A percentile compares a stretch with the other conserved stretches of the same genome.
phyloP scores from a whole-genome alignment of 495 filamentous ascomycete genomes.

The Pyronema domesticum region DNA sequence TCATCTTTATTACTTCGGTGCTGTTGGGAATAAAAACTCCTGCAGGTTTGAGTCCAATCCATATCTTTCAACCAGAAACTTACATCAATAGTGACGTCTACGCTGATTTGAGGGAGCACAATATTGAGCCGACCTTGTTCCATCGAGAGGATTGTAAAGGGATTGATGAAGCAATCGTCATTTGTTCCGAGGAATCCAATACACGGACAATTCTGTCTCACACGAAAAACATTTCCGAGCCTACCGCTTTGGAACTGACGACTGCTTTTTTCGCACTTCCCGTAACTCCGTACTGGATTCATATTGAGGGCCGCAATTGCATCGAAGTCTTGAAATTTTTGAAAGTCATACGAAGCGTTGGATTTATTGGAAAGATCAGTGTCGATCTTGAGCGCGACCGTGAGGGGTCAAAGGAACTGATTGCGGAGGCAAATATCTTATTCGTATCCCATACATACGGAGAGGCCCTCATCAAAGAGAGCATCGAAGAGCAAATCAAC shows the following conservation, averaged over 20 bases:
- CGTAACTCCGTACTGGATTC: conserved; percentile 3
- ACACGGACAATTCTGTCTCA: not conserved
- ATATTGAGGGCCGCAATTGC: conserved; percentile 13
- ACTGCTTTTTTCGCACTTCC: not conserved
- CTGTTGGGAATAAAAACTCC: conserved; percentile 2
- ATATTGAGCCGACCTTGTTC: not conserved
- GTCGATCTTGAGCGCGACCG: conserved; percentile 12
- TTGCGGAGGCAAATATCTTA: conserved; percentile 5
- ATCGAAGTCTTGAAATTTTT: not conserved
- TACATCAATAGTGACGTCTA: not conserved
- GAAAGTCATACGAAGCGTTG: not conserved
- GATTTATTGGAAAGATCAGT: not conserved
- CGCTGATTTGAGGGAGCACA: not conserved
- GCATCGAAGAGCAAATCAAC: no score
- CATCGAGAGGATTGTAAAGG: not conserved
- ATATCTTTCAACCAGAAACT: not conserved
- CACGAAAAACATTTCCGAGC: not conserved
- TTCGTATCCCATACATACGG: conserved; percentile 11
- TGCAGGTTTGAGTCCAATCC: conserved; percentile 1
- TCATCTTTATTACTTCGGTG: conserved; percentile 4
- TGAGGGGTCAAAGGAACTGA: conserved; percentile 5
- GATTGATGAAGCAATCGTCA: not conserved
- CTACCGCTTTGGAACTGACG: not conserved
- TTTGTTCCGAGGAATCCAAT: not conserved
- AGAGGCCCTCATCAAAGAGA: not conserved